Evolutionary conservation across 1,139 yeast genomes (phyloP).

Genomic region (Kluyveromyces marxianus): DNA sequence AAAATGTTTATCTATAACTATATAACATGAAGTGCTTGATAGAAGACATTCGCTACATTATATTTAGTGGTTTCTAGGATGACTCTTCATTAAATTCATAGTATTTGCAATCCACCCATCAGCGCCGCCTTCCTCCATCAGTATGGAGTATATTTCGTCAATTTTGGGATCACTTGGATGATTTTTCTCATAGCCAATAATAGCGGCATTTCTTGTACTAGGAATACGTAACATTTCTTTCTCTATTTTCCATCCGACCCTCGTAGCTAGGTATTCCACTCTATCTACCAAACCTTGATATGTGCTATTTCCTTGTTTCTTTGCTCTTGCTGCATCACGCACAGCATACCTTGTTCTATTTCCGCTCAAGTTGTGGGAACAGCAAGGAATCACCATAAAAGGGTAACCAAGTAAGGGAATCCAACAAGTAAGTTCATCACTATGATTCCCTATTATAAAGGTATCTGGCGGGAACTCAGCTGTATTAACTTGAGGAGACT

Average conservation of each 20-base stretch:
- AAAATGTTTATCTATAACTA: no score
- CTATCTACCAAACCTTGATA: slow-evolving; percentile 84
- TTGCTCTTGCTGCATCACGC: slow-evolving; percentile 12
- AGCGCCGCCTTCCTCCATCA: slow-evolving; percentile 78
- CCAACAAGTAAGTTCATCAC: slow-evolving; percentile 95
- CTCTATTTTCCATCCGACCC: slow-evolving; percentile 78
- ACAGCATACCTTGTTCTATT: slow-evolving; percentile 51
- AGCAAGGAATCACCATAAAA: slow-evolving; percentile 89
- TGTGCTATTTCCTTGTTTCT: slow-evolving; percentile 43
- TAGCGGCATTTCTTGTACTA: slow-evolving; percentile 87
- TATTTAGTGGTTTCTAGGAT: slow-evolving; percentile 25
- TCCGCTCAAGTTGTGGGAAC: slow-evolving; percentile 83
- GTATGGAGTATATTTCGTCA: slow-evolving; percentile 44
- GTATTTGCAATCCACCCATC: slow-evolving; percentile 84
- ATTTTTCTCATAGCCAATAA: slow-evolving; percentile 51
- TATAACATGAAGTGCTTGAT: no score
- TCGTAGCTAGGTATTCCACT: slow-evolving; percentile 58
- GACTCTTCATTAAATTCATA: slow-evolving; percentile 48
- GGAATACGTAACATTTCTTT: slow-evolving; percentile 89
- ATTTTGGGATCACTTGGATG: slow-evolving; percentile 21
- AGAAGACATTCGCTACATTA: no score
- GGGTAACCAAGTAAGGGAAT: slow-evolving; percentile 82
- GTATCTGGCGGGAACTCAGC: slow-evolving; percentile 63
- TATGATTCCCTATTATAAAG: slow-evolving; percentile 87
- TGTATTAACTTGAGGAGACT: slow-evolving; percentile 55